Percentiles rank a stretch among this genome's conserved stretches.
These are phyloP conservation scores for Mayamaea pseudoterrestris DNA, from an alignment of 108 stramenopile species.

Conservation along the genomic window DNA sequence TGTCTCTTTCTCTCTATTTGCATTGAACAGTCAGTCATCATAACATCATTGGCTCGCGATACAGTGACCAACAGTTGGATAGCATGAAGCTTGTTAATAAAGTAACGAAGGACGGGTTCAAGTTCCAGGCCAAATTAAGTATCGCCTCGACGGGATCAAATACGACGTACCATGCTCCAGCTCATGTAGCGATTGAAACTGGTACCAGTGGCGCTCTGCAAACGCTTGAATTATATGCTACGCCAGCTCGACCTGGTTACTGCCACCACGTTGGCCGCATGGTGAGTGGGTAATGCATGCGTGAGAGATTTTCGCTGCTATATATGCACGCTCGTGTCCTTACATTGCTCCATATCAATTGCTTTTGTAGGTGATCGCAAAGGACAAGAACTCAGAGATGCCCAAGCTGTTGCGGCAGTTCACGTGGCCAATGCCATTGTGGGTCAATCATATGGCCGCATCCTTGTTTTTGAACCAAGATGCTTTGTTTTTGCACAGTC, in stretches of 20 bases:
- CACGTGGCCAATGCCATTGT: constrained; percentile 16
- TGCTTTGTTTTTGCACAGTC: constrained; percentile 18
- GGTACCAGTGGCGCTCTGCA: constrained; percentile 13
- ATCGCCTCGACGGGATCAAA: not conserved
- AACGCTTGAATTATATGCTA: constrained; percentile 15
- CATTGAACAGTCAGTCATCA: constrained; percentile 12
- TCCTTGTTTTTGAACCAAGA: constrained; percentile 21
- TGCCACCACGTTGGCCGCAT: constrained; percentile 23
- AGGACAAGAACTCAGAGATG: constrained; percentile 7
- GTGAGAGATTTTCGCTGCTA: too few relatives aligned
- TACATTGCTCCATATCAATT: too few relatives aligned
- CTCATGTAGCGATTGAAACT: constrained; percentile 5
- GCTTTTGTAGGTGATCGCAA: too few relatives aligned
- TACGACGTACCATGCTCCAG: constrained; percentile 12
- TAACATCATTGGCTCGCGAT: constrained; percentile 18
- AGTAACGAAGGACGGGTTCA: constrained; percentile 16
- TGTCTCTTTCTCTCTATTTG: too few relatives aligned
- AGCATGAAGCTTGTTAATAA: not conserved
- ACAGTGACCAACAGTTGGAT: constrained; percentile 8
- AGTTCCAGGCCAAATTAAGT: not conserved
- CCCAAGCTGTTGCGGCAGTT: constrained; percentile 10
- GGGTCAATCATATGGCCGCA: constrained; percentile 21
- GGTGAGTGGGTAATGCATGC: too few relatives aligned
- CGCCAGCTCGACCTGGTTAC: constrained; percentile 24
- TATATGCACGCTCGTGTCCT: too few relatives aligned